Base-by-base conservation (phyloP, 1,284 basidiomycete genomes). In the Coniferiporia weirii region DNA sequence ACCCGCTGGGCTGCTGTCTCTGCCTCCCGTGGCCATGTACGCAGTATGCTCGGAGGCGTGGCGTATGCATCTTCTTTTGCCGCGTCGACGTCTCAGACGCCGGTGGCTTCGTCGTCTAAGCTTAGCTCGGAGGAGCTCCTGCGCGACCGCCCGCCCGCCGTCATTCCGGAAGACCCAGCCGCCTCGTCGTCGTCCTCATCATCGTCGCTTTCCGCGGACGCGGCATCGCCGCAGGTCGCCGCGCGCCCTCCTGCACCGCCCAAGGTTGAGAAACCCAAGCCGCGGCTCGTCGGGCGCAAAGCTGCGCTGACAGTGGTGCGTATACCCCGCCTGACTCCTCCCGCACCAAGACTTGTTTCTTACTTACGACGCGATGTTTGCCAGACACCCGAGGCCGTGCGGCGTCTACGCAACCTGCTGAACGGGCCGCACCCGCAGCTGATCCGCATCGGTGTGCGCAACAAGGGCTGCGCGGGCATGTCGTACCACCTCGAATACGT, bases 401-500 rank as follows among this genome's bases (percentile, higher is more conserved):
- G 75, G 10, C 85, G 91, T 34, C 78, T 98, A 45, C 81, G 76
- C 7, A 79, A 78, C 9, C 79, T 99, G 20, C 74, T 93, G 60
- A 80, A 80, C 44, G 84, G 87, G 15, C 91, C 92, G 20, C 85
- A 84, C n/a, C 95, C 95, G 1, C 92, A 94, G 69, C 82, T 97
- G 59, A 90, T 99, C 62, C 90, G 96, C 7, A 93, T 99, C 62
- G 93, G 95, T 36, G 95, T 99, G 50, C 86, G 90, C 67, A 97
- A 98, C 75, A 98, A 98, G 75, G 97, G 97, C n/a, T 99, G 97
- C 72, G 97, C 97, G 0, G 97, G 97, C 6, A 85, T 99, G 73
- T 89, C 92, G 32, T 99, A 99, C 74, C 92, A 99, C 71, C 82
- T 99, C 56, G 96, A 99, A 69, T 99, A 99, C 73, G 93, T 98